phyloP scores from a whole-genome alignment of 2,329 filamentous ascomycete genomes.

The Pseudogymnoascus sp. region DNA sequence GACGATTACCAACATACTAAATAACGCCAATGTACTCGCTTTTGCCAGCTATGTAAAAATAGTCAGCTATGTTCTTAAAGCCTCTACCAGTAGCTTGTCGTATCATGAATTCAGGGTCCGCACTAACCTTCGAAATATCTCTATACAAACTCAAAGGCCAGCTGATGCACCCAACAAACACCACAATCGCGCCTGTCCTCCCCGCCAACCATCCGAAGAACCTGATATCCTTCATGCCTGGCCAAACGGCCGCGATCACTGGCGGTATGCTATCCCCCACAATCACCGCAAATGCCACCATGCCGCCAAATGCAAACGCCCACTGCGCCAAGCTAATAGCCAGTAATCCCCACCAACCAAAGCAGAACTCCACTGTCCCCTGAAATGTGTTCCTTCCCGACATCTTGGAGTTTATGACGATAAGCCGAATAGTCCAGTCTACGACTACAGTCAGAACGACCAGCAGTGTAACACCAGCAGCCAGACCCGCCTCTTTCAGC shows the following conservation, averaged over 20 bases:
- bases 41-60: conserved; percentile 64
- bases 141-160: conserved; percentile 89
- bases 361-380: conserved; percentile 91
- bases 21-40: conserved; percentile 83
- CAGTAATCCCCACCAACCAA: conserved; percentile 77
- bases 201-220: conserved; percentile 78
- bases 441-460: conserved; percentile 72
- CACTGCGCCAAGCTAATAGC: conserved; percentile 89
- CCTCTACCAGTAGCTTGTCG: background rate
- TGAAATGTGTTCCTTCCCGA: conserved; percentile 92
- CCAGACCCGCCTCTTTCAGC: conserved; percentile 82
- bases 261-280: conserved; percentile 94
- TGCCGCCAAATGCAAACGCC: conserved; percentile 97
- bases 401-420: conserved; percentile 95
- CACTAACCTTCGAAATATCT: conserved; percentile 84
- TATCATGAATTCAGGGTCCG: background rate
- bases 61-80: conserved; percentile 13
- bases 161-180: conserved; percentile 78
- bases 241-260: conserved; percentile 76
- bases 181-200: conserved; percentile 73
- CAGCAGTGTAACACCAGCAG: conserved; percentile 71
- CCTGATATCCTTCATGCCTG: conserved; percentile 60
- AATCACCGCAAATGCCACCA: conserved; percentile 97
- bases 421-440: conserved; percentile 96
- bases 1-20: conserved; percentile 90